phyloP scores from a whole-genome alignment of 1,139 yeast species.

The Zygosaccharomyces sapae region DNA sequence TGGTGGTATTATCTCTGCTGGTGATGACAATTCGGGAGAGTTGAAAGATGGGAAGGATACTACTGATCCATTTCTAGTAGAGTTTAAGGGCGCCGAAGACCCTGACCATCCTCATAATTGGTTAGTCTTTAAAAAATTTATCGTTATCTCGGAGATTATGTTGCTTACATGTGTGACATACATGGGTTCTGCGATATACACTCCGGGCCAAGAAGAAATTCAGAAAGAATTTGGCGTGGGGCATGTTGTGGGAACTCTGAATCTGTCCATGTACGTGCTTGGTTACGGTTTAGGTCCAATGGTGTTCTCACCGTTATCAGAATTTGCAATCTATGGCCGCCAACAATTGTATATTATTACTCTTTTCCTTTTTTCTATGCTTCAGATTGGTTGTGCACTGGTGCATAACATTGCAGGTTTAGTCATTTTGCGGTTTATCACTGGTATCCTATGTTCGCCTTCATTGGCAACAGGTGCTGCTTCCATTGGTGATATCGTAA shows the following conservation, averaged over 20 bases:
- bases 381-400: conserved; percentile 58
- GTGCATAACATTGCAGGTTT: conserved; percentile 49
- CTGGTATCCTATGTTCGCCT: conserved; percentile 53
- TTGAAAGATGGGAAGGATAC: neutral
- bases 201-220: conserved; percentile 49
- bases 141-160: conserved; percentile 41
- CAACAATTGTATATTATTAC: conserved; percentile 49
- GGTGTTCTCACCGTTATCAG: conserved; percentile 51
- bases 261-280: conserved; percentile 51
- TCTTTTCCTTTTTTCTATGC: conserved; percentile 49
- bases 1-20: neutral
- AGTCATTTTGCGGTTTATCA: conserved; percentile 47
- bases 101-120: conserved; percentile 58
- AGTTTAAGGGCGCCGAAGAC: conserved; percentile 38
- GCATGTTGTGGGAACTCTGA: conserved; percentile 45
- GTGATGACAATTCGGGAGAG: neutral
- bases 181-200: conserved; percentile 56
- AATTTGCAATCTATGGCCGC: conserved; percentile 50
- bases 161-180: conserved; percentile 50
- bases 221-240: conserved; percentile 44
- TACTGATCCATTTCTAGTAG: conserved; percentile 18
- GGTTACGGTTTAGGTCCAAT: conserved; percentile 57
- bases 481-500: conserved; percentile 50
- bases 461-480: conserved; percentile 58
- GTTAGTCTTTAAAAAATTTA: conserved; percentile 41